Evolutionary conservation across 108 stramenopile genomes (phyloP), one percentile per base, ranked within the genome.

Genomic region (Conticribra guillardii): DNA sequence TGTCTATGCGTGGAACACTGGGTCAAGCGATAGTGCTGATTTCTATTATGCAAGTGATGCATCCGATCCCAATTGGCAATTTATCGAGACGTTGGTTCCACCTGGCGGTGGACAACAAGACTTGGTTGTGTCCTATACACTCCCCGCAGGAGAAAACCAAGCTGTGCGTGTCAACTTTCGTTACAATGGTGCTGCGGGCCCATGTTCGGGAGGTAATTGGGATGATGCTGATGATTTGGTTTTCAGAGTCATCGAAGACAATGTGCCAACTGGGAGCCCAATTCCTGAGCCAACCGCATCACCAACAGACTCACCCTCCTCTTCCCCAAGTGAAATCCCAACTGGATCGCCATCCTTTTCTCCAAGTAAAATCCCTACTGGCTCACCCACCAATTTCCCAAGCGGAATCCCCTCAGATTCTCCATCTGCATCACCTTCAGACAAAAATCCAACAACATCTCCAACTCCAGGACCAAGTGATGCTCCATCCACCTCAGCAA

Each of bases 141-240:
- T 67, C 33, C 65, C 65, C 19, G 22, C n/a, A 1, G 65, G 65
- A 1, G 30, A 3, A 22, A 33, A 37, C 9, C 69, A 70, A 33
- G 41, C 47, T 1, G 57, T 70, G 29, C 47, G 69, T 16, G 69
- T 70, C 7, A 70, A 60, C 15, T 70, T 61, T 19, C 37, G 69
- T 15, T 70, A 61, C 15, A 8, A n/a, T 11, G 69, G 69, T 29
- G 15, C 49, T 26, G 32, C 0, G 26, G 29, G 28, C 0, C 18
- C 26, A 19, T 70, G 69, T 22, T 48, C 41, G 14, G 29, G 22
- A 5, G 69, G 69, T n/a, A 2, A 4, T 18, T 70, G 61, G 21
- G 69, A 70, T 31, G 69, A 70, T 29, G 33, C 28, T 15, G 69
- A 70, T 61, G 69, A 70, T 29, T 52, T 70, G 49, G 47, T 16